phyloP scores from a whole-genome alignment of 441 rosid genomes.

The Pelargonium myrrhifolium region DNA sequence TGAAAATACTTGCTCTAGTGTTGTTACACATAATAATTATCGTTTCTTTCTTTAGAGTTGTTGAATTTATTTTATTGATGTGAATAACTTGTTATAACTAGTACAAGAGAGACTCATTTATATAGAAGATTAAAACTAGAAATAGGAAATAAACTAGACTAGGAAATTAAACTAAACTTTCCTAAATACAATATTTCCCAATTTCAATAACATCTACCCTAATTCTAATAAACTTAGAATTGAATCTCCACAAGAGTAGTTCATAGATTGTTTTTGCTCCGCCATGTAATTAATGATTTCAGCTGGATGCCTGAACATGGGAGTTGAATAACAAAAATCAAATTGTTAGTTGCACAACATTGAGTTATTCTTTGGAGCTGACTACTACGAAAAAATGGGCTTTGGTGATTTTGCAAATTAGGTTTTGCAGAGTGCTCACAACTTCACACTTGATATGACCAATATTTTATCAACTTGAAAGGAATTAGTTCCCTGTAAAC shows the following conservation, averaged over 20 bases:
- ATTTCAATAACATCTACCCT: no score
- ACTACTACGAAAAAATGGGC: neutral
- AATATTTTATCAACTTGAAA: neutral
- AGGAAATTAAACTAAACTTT: no score
- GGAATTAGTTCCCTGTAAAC: neutral
- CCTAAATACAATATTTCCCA: no score
- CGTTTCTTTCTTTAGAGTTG: neutral
- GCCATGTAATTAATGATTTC: neutral
- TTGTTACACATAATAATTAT: neutral
- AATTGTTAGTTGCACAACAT: neutral
- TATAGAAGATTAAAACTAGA: no score
- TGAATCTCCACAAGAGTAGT: no score
- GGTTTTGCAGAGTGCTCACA: neutral
- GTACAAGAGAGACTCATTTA: no score
- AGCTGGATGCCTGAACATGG: slow-evolving; percentile 1
- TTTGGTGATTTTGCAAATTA: neutral
- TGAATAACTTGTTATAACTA: no score
- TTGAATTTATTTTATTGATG: no score
- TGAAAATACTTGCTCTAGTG: slow-evolving; percentile 3
- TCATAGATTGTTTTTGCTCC: no score
- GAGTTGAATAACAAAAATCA: neutral
- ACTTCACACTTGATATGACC: neutral
- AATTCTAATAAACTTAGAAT: no score
- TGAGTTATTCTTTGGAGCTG: neutral
- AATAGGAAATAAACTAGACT: no score